Percentiles rank a stretch among this genome's conserved stretches.
phyloP scores from a whole-genome alignment of 192 early-diverging fungal genomes.

The Entomortierella beljakovae region DNA sequence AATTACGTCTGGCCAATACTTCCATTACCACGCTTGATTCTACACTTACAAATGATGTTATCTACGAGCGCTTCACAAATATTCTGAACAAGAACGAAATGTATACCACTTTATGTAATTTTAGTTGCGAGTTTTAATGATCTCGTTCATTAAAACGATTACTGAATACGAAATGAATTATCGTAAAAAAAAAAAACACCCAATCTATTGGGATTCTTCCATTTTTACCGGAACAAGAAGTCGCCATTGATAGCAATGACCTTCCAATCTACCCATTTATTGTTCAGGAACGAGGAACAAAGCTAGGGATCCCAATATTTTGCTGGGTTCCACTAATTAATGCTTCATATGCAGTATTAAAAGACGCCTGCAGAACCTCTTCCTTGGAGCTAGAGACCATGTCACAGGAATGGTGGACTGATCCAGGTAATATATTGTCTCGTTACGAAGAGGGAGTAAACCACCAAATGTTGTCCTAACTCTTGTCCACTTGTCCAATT shows the following conservation, averaged over 20 bases:
- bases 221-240: constrained; percentile 21
- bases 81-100: constrained; percentile 35
- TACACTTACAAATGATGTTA: constrained; percentile 28
- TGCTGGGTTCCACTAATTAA: constrained; percentile 44
- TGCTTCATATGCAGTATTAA: constrained; percentile 19
- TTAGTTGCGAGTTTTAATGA: too few relatives aligned
- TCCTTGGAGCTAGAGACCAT: neutral
- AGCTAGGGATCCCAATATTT: constrained; percentile 48
- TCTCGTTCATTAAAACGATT: too few relatives aligned
- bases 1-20: constrained; percentile 44
- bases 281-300: constrained; percentile 40
- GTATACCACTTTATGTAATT: constrained; percentile 16
- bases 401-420: constrained; percentile 25
- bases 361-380: constrained; percentile 3
- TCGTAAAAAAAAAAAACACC: too few relatives aligned
- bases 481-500: neutral
- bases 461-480: neutral
- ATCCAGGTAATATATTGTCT: constrained; percentile 21
- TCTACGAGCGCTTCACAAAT: constrained; percentile 25
- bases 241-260: neutral
- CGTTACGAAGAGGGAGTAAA: neutral
- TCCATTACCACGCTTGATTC: constrained; percentile 33
- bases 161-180: too few relatives aligned
- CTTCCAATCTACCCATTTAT: constrained; percentile 26
- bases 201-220: constrained; percentile 43